These are phyloP conservation scores for Moringa oleifera DNA, from an alignment of 345 rosid species.

Conservation along the genomic window DNA sequence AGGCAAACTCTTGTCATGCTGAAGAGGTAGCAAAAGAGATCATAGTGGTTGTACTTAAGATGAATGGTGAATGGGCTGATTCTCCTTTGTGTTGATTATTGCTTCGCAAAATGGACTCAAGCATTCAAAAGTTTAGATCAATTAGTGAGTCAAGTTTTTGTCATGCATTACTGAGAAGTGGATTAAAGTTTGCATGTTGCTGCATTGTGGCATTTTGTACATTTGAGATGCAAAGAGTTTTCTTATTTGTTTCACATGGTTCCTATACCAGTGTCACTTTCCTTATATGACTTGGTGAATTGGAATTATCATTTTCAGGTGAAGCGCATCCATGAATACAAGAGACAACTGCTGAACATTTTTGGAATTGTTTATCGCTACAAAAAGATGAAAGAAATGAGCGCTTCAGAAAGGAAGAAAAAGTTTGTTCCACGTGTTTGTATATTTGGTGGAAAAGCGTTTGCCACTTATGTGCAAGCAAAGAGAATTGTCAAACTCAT, in stretches of 20 bases:
- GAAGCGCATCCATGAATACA: conserved; percentile 78
- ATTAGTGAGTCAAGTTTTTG: no score
- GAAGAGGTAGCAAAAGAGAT: neutral
- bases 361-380: conserved; percentile 68
- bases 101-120: neutral
- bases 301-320: conserved; percentile 36
- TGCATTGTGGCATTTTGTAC: no score
- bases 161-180: no score
- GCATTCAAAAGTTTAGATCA: no score
- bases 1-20: neutral
- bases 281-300: neutral
- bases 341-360: conserved; percentile 65
- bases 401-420: conserved; percentile 39
- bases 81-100: neutral
- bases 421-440: conserved; percentile 65
- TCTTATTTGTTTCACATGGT: no score
- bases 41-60: neutral
- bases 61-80: neutral
- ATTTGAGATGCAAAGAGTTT: no score
- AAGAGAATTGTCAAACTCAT: conserved; percentile 77
- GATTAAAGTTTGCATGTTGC: no score
- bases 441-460: conserved; percentile 82
- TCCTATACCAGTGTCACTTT: neutral
- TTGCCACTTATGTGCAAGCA: conserved; percentile 76
- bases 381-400: conserved; percentile 80